Evolutionary conservation across 768 basidiomycete genomes (phyloP).

Genomic region (Boletus fagicola): DNA sequence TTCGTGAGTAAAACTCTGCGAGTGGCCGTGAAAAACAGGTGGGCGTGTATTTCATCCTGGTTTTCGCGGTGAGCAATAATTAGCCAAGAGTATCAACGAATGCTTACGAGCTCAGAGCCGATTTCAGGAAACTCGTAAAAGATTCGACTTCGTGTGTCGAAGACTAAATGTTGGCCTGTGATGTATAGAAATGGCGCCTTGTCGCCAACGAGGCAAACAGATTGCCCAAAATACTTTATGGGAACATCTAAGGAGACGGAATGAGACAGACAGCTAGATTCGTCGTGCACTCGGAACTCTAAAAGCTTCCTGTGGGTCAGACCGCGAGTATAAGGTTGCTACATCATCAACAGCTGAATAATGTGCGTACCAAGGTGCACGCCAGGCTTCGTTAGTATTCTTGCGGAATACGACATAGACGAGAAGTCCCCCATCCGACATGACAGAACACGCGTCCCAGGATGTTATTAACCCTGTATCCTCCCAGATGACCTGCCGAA

Average conservation of each 20-base stretch:
- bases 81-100: neutral
- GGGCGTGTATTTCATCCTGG: neutral
- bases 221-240: neutral
- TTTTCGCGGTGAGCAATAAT: neutral
- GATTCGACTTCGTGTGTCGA: neutral
- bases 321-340: neutral
- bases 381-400: neutral
- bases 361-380: neutral
- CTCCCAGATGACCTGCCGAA: constrained; percentile 5
- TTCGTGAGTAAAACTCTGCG: constrained; percentile 1
- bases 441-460: constrained; percentile 3
- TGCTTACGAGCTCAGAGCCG: neutral
- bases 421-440: neutral
- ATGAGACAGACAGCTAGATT: neutral
- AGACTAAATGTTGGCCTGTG: neutral
- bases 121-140: constrained; percentile 1
- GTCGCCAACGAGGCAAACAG: neutral
- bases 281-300: neutral
- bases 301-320: neutral
- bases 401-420: neutral
- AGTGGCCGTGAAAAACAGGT: neutral
- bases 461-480: neutral
- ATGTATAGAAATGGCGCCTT: neutral
- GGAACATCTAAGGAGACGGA: neutral
- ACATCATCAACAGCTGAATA: neutral